Evolutionary conservation across 495 filamentous ascomycete species (phyloP).

Genomic region (Tuber aestivum): DNA sequence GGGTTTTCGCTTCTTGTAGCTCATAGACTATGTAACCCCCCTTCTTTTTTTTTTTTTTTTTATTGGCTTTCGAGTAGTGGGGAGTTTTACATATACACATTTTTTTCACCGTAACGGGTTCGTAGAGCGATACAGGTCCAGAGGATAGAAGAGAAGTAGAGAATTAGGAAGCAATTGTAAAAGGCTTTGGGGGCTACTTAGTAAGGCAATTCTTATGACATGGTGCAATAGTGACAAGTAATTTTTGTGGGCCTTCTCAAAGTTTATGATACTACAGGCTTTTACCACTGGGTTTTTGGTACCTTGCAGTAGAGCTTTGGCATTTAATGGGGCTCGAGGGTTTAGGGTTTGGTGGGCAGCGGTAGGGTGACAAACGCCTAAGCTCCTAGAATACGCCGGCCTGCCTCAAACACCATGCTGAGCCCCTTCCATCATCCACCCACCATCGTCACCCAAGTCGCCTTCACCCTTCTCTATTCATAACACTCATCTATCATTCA

Average conservation of each 20-base stretch:
- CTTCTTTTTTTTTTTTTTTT: not conserved
- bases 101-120: not conserved
- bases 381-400: not conserved
- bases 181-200: not conserved
- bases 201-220: not conserved
- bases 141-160: not conserved
- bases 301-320: not conserved
- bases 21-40: constrained; percentile 1
- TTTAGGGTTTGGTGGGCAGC: not conserved
- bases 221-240: not conserved
- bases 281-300: not conserved
- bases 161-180: not conserved
- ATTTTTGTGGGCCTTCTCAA: not conserved
- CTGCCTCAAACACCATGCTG: constrained; percentile 6
- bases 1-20: not conserved
- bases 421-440: constrained; percentile 20
- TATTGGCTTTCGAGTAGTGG: not conserved
- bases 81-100: not conserved
- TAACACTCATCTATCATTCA: constrained; percentile 31
- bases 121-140: not conserved
- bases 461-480: constrained; percentile 21
- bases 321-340: not conserved
- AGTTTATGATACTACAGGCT: not conserved
- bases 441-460: constrained; percentile 27
- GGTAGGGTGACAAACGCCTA: not conserved